phyloP scores from a whole-genome alignment of 345 rosid species.

The Luvunga scandens region DNA sequence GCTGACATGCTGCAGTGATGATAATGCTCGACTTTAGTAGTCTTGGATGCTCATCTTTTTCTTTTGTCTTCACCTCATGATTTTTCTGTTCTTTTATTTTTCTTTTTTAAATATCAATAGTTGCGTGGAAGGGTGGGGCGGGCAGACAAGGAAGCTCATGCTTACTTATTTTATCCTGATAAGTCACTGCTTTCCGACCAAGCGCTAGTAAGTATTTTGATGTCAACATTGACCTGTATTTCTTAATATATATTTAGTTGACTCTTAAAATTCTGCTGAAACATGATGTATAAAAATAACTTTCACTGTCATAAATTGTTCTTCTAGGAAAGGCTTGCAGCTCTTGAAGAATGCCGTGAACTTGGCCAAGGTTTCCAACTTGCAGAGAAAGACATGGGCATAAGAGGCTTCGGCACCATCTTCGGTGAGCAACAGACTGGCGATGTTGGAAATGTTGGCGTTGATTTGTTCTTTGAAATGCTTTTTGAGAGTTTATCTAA shows the following conservation, averaged over 20 bases:
- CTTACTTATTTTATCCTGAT: slow-evolving; percentile 91
- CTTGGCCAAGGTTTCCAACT: slow-evolving; percentile 99
- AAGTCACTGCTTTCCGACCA: slow-evolving; percentile 71
- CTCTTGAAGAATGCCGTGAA: slow-evolving; percentile 83
- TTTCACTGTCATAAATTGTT: slow-evolving; percentile 26
- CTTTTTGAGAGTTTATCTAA: slow-evolving; percentile 93
- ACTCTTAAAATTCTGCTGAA: neutral
- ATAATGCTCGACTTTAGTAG: neutral
- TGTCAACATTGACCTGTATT: neutral
- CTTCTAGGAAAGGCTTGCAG: slow-evolving; percentile 86
- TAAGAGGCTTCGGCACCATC: slow-evolving; percentile 92
- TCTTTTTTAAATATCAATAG: slow-evolving; percentile 30
- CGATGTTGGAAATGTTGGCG: slow-evolving; percentile 94
- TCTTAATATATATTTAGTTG: neutral
- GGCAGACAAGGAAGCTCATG: slow-evolving; percentile 95
- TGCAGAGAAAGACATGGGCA: slow-evolving; percentile 98
- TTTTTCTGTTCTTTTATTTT: neutral
- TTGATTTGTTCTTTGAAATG: slow-evolving; percentile 97
- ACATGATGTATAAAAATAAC: neutral
- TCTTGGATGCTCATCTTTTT: slow-evolving; percentile 9
- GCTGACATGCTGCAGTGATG: neutral
- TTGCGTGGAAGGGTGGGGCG: slow-evolving; percentile 99
- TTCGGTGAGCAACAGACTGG: slow-evolving; percentile 99
- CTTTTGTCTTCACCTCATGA: slow-evolving; percentile 11
- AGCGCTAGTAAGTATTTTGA: slow-evolving; percentile 55